Evolutionary conservation across 768 basidiomycete species (phyloP), one percentile per base, ranked within the genome.

Genomic region (Termitomyces sp.): DNA sequence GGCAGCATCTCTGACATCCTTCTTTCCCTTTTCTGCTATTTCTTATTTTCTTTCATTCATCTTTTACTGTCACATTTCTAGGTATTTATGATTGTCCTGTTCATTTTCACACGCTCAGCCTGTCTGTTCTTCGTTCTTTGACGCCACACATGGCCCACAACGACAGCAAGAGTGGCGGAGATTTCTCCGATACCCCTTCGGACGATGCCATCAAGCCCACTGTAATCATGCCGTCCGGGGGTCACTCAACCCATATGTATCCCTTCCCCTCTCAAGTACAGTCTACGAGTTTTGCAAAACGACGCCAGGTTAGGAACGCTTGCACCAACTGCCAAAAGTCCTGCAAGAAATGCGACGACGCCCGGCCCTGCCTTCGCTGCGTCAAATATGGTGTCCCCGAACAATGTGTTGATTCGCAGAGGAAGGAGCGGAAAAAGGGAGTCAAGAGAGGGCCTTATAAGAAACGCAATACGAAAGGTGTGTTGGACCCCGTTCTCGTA

Each of bases 381-480:
- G 87, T 93, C 68, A 93, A 91, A 75, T 95, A 95, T 65, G 93
- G 91, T 67, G 81, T 90, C 63, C 81, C 85, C 50, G 90, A 93
- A 68, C 88, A 89, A 68, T 97, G 95, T 69, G 78, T 92, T 63
- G 91, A 95, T 76, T 94, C 93, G 33, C 87, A 90, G 72, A 82
- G 94, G 71, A 96, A 95, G 78, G 93, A 96, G 75, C 83, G 93
- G 68, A 91, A 91, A 72, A 91, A 90, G 70, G 90, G 90, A 64
- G 81, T 91, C 65, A 93, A 91, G 78, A 77, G 90, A 68, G 90
- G 90, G 47, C 91, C 91, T 73, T 93, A 93, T 88, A 92, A 92
- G 91, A 93, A 92, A 85, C 89, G 89, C 85, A 89, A 91, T 89
- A 86, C 84, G 82, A 90, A 88, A 82, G 83, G 89, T 91, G 69